Percentiles rank a stretch among this genome's conserved stretches.
Conservation (phyloP, 2,329 filamentous ascomycete genomes). For the Aspergillus sp. region DNA sequence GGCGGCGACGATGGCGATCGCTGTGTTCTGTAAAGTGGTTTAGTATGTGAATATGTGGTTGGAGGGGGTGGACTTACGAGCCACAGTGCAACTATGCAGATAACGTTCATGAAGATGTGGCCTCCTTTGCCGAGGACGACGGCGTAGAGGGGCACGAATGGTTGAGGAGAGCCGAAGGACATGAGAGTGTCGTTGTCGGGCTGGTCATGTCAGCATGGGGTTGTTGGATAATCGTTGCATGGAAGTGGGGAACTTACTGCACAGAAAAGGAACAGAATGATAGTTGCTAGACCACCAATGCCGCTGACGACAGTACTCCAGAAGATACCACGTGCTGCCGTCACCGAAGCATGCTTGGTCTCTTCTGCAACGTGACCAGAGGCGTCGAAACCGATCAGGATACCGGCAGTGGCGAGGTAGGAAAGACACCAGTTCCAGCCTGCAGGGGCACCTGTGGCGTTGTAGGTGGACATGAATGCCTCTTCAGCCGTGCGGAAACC, state of each 20-base stretch:
- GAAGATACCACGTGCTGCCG: constrained; percentile 62
- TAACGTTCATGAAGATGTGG: constrained; percentile 63
- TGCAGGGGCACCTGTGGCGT: constrained; percentile 56
- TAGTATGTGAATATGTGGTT: not conserved
- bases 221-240: not conserved
- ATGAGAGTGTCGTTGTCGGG: constrained; percentile 57
- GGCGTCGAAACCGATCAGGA: constrained; percentile 63
- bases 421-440: constrained; percentile 66
- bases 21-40: constrained; percentile 51
- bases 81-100: constrained; percentile 55
- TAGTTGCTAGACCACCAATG: constrained; percentile 56
- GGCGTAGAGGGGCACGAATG: constrained; percentile 61
- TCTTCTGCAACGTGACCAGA: constrained; percentile 64
- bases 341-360: constrained; percentile 54
- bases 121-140: constrained; percentile 57
- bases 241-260: constrained; percentile 39
- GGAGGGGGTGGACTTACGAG: constrained; percentile 43
- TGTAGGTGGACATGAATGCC: constrained; percentile 63
- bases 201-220: constrained; percentile 12
- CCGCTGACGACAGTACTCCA: constrained; percentile 61
- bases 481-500: constrained; percentile 62
- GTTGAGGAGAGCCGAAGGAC: constrained; percentile 57
- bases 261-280: constrained; percentile 63
- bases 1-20: constrained; percentile 60
- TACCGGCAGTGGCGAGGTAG: constrained; percentile 61